phyloP scores from a whole-genome alignment of 306 rosid genomes.

The Ziziphus jujuba region DNA sequence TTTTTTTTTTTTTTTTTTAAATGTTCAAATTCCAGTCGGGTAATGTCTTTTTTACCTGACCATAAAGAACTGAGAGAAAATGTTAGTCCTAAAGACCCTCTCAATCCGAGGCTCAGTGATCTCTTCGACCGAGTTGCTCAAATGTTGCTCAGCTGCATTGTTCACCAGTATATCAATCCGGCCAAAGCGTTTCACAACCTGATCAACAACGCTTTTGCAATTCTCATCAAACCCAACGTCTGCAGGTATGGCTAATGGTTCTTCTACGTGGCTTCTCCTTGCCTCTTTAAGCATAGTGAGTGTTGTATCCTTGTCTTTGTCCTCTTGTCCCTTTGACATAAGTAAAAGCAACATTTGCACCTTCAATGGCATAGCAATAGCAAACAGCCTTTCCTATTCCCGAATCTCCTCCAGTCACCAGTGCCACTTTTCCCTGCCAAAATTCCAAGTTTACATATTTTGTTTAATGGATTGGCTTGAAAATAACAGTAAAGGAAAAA shows the following conservation, averaged over 20 bases:
- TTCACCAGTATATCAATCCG: constrained; percentile 53
- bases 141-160: constrained; percentile 50
- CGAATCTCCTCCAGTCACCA: constrained; percentile 68
- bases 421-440: constrained; percentile 54
- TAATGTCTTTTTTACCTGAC: constrained; percentile 24
- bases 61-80: constrained; percentile 57
- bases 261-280: constrained; percentile 33
- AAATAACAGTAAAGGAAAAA: too few species aligned
- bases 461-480: too few species aligned
- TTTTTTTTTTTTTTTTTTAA: neutral
- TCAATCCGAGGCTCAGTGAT: constrained; percentile 38
- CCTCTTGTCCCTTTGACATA: constrained; percentile 58
- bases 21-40: too few species aligned
- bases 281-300: constrained; percentile 35
- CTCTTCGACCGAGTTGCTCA: constrained; percentile 27
- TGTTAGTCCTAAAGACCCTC: constrained; percentile 55
- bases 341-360: constrained; percentile 60
- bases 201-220: constrained; percentile 46
- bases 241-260: constrained; percentile 50
- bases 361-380: constrained; percentile 42
- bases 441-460: neutral
- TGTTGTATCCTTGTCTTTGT: constrained; percentile 48
- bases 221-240: constrained; percentile 50
- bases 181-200: constrained; percentile 30
- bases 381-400: constrained; percentile 58